Evolutionary conservation across 2,329 filamentous ascomycete species (phyloP).

Genomic region (Penicillium sclerotiorum): DNA sequence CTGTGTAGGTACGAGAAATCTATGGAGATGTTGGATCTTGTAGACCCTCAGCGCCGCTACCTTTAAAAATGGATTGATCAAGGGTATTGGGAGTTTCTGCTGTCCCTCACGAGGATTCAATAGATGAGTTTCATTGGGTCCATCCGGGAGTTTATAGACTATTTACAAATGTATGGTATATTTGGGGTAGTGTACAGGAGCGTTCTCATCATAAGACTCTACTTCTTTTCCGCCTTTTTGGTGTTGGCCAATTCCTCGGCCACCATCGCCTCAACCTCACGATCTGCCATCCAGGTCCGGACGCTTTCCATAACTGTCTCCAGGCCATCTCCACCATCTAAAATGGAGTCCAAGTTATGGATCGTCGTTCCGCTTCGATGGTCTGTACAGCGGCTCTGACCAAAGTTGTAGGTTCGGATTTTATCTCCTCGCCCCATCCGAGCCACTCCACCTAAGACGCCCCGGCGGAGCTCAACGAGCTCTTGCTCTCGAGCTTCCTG

Average conservation of each 20-base stretch:
- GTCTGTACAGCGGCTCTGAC: constrained; percentile 81
- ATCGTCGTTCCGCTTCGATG: constrained; percentile 80
- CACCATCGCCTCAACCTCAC: constrained; percentile 72
- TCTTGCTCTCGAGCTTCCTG: constrained; percentile 84
- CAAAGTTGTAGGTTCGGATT: constrained; percentile 86
- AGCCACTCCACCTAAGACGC: constrained; percentile 73
- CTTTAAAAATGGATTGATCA: constrained; percentile 54
- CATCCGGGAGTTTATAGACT: constrained; percentile 3
- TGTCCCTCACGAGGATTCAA: background rate
- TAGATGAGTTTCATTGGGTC: constrained; percentile 7
- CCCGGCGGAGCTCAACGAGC: constrained; percentile 71
- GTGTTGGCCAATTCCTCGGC: constrained; percentile 60
- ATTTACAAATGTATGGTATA: constrained; percentile 23
- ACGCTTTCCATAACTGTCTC: constrained; percentile 79
- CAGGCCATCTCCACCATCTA: constrained; percentile 72
- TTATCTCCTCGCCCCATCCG: constrained; percentile 90
- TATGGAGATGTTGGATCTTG: constrained; percentile 78
- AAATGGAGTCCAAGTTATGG: constrained; percentile 77
- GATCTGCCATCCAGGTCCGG: constrained; percentile 71
- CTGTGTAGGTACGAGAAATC: constrained; percentile 78
- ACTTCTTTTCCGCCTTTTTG: constrained; percentile 11
- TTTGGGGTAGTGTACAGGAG: constrained; percentile 14
- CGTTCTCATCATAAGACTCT: background rate
- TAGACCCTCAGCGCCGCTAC: constrained; percentile 84
- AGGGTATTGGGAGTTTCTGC: background rate